These are phyloP conservation scores for Haplosporangium gracile DNA, from an alignment of 192 early-diverging fungal species.

Conservation along the genomic window DNA sequence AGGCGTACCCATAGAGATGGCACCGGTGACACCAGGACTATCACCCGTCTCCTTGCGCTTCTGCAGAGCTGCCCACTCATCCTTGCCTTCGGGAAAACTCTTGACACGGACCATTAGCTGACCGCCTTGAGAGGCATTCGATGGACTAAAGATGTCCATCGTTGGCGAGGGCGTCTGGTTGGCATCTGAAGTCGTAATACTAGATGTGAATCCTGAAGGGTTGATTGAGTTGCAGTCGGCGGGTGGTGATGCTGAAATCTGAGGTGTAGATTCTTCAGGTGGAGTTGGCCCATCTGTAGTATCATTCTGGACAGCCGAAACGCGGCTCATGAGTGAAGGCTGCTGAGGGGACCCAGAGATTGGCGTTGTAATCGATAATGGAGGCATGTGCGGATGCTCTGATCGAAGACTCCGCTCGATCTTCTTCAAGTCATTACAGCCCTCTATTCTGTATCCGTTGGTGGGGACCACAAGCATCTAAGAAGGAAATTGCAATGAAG, in stretches of 20 bases:
- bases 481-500: background rate
- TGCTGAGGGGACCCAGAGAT: slow-evolving; percentile 5
- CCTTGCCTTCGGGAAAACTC: slow-evolving; percentile 34
- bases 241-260: background rate
- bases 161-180: background rate
- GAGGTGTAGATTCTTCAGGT: background rate
- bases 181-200: background rate
- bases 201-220: background rate
- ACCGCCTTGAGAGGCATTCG: background rate
- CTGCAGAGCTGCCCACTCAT: slow-evolving; percentile 38
- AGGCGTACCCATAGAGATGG: slow-evolving; percentile 10
- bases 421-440: slow-evolving; percentile 39
- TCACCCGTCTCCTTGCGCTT: slow-evolving; percentile 28
- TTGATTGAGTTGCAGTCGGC: background rate
- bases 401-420: slow-evolving; percentile 18
- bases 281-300: background rate
- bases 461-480: slow-evolving; percentile 43
- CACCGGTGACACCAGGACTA: slow-evolving; percentile 3
- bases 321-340: slow-evolving; percentile 19
- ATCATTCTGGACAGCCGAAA: slow-evolving; percentile 1
- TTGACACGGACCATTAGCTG: slow-evolving; percentile 30
- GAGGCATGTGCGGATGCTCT: background rate
- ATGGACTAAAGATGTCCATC: background rate
- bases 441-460: slow-evolving; percentile 39
- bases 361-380: background rate